A percentile compares a stretch with the other conserved stretches of the same genome.
phyloP scores from a whole-genome alignment of 306 rosid genomes.

The Parietaria judaica region DNA sequence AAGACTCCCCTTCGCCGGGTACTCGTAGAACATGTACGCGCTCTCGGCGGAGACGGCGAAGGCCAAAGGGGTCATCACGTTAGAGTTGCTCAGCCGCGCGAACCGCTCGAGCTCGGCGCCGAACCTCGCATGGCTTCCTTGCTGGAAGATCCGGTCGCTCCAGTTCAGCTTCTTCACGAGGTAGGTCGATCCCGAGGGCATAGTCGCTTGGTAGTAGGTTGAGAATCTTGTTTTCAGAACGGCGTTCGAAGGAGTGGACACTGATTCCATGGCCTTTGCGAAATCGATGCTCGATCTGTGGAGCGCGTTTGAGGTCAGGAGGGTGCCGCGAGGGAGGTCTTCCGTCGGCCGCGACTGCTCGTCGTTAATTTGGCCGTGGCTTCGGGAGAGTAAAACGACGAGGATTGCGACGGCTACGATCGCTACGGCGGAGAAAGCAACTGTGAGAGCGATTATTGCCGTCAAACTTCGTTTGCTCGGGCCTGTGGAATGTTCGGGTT shows the following conservation, averaged over 20 bases:
- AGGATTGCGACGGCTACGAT: slow-evolving; percentile 28
- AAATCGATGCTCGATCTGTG: slow-evolving; percentile 71
- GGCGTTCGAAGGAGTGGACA: slow-evolving; percentile 42
- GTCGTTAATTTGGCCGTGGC: slow-evolving; percentile 35
- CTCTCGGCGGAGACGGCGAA: slow-evolving; percentile 52
- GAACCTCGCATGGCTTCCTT: slow-evolving; percentile 48
- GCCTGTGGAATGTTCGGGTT: background rate
- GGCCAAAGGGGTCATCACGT: slow-evolving; percentile 87
- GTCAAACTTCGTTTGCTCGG: slow-evolving; percentile 29
- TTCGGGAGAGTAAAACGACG: slow-evolving; percentile 34
- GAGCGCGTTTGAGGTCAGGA: slow-evolving; percentile 54
- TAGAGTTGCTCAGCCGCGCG: slow-evolving; percentile 80
- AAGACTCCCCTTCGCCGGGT: slow-evolving; percentile 61
- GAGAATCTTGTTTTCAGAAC: slow-evolving; percentile 72
- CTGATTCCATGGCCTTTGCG: slow-evolving; percentile 65
- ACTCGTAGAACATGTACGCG: slow-evolving; percentile 64
- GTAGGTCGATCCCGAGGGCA: slow-evolving; percentile 70
- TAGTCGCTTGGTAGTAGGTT: slow-evolving; percentile 60
- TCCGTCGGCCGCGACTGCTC: slow-evolving; percentile 31
- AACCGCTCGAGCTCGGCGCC: slow-evolving; percentile 45
- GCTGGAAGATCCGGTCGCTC: slow-evolving; percentile 62
- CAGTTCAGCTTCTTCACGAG: slow-evolving; percentile 77
- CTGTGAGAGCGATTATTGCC: slow-evolving; percentile 29
- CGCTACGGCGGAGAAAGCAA: slow-evolving; percentile 39
- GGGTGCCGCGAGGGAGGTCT: slow-evolving; percentile 30